Evolutionary conservation across 345 rosid genomes (phyloP), one percentile per base, ranked within the genome.

Genomic region (Syzygium oleosum): DNA sequence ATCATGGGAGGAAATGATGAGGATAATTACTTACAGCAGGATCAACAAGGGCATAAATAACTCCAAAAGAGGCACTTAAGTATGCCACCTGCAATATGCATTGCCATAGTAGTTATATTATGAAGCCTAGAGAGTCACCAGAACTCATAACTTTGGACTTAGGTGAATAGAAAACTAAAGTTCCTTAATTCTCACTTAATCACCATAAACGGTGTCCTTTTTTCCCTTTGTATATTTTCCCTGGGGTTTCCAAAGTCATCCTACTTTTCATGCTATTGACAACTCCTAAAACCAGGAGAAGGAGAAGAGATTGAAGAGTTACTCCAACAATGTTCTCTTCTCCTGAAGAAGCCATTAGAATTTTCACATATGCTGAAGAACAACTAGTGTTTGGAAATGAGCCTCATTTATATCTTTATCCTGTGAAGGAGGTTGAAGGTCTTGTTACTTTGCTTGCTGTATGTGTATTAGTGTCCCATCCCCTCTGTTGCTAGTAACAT

Each of bases 11-110:
- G 80, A 73, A 73, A 38, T 73, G 80, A 10, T 73, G 49, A 73
- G 80, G 80, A 19, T 19, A 73, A 25, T 73, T 52, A 85, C 92
- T 87, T 90, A 92, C 95, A 38, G 93, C 87, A 27, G 95, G 95
- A 68, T 89, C 91, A 73, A 92, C 92, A 23, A 94, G 91, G 52
- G 93, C 78, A 31, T 92, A 90, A 88, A 94, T 90, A 51, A 91
- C 94, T 87, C 93, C 94, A 59, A 94, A 94, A 7, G 95, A 90
- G 78, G 95, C 94, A 87, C 93, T 86, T 53, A 92, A 51, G 89
- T 92, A 94, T 12, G 95, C 91, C 63, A 92, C 94, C 95, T 92
- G 92, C 90, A 89, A 79, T 38, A 73, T 34, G 80, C 80, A 73
- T 73, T 53, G 9, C n/a, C 52, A 53, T 56, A 86, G 51, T 34